Evolutionary conservation across 129 eudicot species (phyloP).

Genomic region (Centrapalus pauciflorus): DNA sequence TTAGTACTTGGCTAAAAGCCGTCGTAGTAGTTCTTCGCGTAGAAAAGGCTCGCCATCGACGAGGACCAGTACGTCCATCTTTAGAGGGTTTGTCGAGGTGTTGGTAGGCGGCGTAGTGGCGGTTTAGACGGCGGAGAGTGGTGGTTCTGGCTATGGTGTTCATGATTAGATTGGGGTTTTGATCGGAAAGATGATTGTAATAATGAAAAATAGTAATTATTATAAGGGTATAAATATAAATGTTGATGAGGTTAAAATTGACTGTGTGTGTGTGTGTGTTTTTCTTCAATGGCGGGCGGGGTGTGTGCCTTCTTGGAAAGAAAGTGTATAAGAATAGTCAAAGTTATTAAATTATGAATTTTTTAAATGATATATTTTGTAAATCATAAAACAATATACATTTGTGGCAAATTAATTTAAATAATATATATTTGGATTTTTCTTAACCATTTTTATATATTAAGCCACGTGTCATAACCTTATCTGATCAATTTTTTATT

Average conservation of each 20-base stretch:
- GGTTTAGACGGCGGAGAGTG: constrained; percentile 39
- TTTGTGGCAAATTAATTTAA: too few relatives aligned
- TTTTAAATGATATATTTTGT: too few relatives aligned
- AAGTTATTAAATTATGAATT: too few relatives aligned
- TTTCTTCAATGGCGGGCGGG: constrained; percentile 23
- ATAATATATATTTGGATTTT: too few relatives aligned
- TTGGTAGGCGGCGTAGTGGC: constrained; percentile 28
- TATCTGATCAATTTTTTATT: too few relatives aligned
- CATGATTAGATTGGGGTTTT: constrained; percentile 13
- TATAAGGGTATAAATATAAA: constrained; percentile 11
- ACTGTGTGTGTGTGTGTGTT: constrained; percentile 4
- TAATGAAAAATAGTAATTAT: constrained; percentile 2
- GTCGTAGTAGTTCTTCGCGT: constrained; percentile 32
- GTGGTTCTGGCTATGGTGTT: constrained; percentile 35
- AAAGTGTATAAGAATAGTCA: neutral
- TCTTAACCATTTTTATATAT: too few relatives aligned
- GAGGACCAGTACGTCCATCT: too few relatives aligned
- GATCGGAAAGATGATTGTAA: neutral
- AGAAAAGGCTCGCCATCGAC: constrained; percentile 22
- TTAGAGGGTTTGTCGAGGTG: constrained; percentile 17
- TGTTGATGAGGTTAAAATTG: constrained; percentile 16
- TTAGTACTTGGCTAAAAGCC: constrained; percentile 1
- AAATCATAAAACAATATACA: too few relatives aligned
- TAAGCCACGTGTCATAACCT: too few relatives aligned
- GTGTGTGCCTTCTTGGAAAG: constrained; percentile 21